phyloP scores from a whole-genome alignment of 2,329 filamentous ascomycete genomes.

The Trichophyton mentagrophytes region DNA sequence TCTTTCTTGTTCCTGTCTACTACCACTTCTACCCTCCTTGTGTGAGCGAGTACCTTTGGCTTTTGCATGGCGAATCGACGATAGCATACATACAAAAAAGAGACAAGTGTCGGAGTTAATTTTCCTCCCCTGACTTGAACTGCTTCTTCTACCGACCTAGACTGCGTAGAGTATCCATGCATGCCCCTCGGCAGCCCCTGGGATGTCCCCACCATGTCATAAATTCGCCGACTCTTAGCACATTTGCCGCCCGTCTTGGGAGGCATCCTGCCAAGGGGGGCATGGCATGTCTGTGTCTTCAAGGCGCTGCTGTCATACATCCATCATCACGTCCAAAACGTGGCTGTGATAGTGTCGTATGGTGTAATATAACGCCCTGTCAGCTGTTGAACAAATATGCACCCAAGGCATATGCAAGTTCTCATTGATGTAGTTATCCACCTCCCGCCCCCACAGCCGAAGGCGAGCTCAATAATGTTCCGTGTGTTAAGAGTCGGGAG shows the following conservation, averaged over 20 bases:
- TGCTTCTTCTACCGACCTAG: background rate
- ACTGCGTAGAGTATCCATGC: background rate
- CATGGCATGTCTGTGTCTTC: background rate
- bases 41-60: constrained; percentile 1
- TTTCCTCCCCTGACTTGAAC: background rate
- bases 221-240: background rate
- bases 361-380: background rate
- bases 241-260: background rate
- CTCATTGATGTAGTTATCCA: background rate
- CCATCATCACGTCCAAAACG: background rate
- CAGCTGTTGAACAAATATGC: background rate
- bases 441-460: background rate
- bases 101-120: background rate
- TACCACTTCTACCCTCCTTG: background rate
- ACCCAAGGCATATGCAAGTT: background rate
- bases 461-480: background rate
- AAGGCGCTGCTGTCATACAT: background rate
- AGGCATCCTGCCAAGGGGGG: background rate
- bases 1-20: background rate
- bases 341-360: background rate
- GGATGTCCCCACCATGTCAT: background rate
- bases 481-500: background rate
- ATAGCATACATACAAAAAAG: background rate
- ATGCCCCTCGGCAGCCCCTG: background rate
- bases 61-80: constrained; percentile 1